Evolutionary conservation across 75 land plant species (phyloP).

Genomic region (Adiantum capillusveneris): DNA sequence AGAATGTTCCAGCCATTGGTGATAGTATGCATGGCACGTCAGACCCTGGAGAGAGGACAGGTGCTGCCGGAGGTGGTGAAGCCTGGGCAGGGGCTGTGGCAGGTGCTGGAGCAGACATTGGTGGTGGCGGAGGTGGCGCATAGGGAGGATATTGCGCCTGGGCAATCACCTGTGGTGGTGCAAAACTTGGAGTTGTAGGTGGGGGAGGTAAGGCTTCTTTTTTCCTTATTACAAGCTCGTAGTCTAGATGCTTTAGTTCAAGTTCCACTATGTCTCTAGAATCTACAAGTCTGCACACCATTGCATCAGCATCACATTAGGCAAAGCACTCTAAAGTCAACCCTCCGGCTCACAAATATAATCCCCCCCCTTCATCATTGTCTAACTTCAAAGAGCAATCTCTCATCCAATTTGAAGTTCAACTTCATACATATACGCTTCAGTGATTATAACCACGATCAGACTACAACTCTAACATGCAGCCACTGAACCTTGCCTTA

Average conservation of each 20-base stretch:
- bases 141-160: no score
- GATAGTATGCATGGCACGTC: slow-evolving; percentile 44
- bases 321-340: neutral
- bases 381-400: no score
- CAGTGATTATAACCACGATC: no score
- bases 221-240: slow-evolving; percentile 68
- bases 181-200: slow-evolving; percentile 23
- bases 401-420: no score
- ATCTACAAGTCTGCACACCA: slow-evolving; percentile 63
- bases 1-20: slow-evolving; percentile 91
- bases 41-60: slow-evolving; percentile 2
- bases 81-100: no score
- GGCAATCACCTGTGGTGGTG: slow-evolving; percentile 9
- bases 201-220: slow-evolving; percentile 72
- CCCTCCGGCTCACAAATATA: neutral
- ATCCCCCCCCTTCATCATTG: neutral
- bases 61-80: no score
- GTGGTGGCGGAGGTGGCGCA: no score
- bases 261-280: slow-evolving; percentile 80
- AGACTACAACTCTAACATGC: neutral
- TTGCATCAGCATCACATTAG: neutral
- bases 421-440: no score
- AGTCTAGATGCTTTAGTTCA: slow-evolving; percentile 68
- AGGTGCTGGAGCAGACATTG: no score
- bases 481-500: no score